phyloP scores from a whole-genome alignment of 78 protist genomes.

The Dictyostelium capitatum region DNA sequence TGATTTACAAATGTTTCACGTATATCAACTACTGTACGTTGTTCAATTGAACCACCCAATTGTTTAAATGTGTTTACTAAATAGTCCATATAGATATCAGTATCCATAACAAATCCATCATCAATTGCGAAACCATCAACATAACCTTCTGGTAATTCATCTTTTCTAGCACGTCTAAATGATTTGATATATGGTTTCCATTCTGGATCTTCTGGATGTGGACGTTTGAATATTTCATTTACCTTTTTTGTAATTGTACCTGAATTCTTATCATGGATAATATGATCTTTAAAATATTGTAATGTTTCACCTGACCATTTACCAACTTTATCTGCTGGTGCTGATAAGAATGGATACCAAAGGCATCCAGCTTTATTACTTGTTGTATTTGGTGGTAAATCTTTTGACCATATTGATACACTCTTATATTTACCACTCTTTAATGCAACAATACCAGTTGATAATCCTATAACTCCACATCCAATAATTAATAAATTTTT shows the following conservation, averaged over 20 bases:
- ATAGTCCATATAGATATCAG: constrained; percentile 73
- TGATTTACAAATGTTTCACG: constrained; percentile 48
- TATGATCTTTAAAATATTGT: constrained; percentile 62
- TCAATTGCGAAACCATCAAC: constrained; percentile 66
- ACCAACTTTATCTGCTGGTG: constrained; percentile 62
- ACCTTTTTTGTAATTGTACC: constrained; percentile 64
- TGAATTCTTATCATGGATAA: constrained; percentile 28
- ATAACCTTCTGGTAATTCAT: constrained; percentile 54
- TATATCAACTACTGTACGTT: constrained; percentile 56
- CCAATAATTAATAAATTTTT: constrained; percentile 65
- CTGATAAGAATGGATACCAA: no score
- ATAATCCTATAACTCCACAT: constrained; percentile 72
- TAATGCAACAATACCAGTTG: constrained; percentile 56
- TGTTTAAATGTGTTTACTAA: constrained; percentile 37
- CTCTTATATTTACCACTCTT: constrained; percentile 36
- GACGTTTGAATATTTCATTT: constrained; percentile 33
- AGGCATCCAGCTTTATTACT: constrained; percentile 58
- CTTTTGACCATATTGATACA: constrained; percentile 75
- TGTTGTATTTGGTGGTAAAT: constrained; percentile 79
- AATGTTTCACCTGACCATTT: constrained; percentile 71
- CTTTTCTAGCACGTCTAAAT: constrained; percentile 63
- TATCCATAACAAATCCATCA: constrained; percentile 81
- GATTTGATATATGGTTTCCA: constrained; percentile 68
- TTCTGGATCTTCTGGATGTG: constrained; percentile 39
- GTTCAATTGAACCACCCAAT: constrained; percentile 50